Base-by-base conservation (phyloP, 2,329 filamentous ascomycete species). In the Microcyclosporella mali region DNA sequence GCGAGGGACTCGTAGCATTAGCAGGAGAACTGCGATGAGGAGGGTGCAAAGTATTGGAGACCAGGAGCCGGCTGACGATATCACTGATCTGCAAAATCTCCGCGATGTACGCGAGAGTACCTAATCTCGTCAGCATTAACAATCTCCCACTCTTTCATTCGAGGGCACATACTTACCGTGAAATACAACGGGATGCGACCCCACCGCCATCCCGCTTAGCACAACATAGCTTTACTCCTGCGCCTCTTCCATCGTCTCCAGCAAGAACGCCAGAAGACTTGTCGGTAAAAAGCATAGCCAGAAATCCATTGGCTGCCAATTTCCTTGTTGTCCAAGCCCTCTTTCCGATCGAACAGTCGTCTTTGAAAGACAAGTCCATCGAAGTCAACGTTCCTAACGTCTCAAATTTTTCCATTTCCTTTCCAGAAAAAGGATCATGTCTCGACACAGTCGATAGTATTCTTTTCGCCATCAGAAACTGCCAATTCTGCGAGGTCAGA, bases 41-140 rank as follows among this genome's bases (percentile, higher is more conserved):
- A 69, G 54, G 4, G 58, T 61, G 44, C 57, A 60, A 4, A 68
- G 79, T 66, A 47, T 79, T 74, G 8, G 60, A 66, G n/a, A 69
- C 65, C 10, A 52, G 53, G 2, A 56, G 44, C 53, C 53, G 56
- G 6, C 50, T 52, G 29, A 55, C 52, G 11, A 50, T 46, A 16
- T 50, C 42, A 4, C 31, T 29, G 7, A 40, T 49, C 27, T 51
- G 38, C 12, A 55, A 35, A 33, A 55, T 52, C 34, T 42, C 47
- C 2, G 52, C 49, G 16, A 56, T 56, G 39, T 52, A 56, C 31
- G 18, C 40, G 4, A 56, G 45, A 2, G 49, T 49, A 10, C 40
- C 21, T 25, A 25, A 25, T 4, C 21, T 9, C 4, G 21, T 9
- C 21, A 25, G 21, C 21, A 25, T 25, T 9, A 4, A 25, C 9